These are phyloP conservation scores for Dichomitus squalens DNA, from an alignment of 1,284 basidiomycete genomes.

Conservation along the genomic window DNA sequence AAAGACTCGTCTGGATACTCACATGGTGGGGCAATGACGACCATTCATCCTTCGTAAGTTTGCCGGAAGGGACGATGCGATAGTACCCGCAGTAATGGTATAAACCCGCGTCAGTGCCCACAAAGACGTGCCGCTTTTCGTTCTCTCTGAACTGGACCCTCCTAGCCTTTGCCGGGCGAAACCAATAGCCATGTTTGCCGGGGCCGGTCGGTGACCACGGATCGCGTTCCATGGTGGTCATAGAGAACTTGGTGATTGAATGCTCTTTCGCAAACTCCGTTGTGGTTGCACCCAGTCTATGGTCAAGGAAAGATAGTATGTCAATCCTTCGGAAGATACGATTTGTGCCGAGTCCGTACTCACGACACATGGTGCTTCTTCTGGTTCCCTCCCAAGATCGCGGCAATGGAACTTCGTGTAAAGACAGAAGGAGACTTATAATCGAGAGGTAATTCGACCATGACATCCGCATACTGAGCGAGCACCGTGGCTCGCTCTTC, in stretches of 20 bases:
- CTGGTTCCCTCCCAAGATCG: conserved; percentile 1
- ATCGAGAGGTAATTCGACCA: background rate
- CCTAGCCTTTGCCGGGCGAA: background rate
- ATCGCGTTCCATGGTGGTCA: background rate
- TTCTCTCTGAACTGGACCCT: background rate
- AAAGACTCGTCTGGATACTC: background rate
- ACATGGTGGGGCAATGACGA: background rate
- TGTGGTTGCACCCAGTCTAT: background rate
- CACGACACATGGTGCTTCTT: background rate
- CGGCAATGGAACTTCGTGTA: conserved; percentile 2
- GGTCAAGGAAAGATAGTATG: too few species aligned
- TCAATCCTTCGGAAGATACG: too few species aligned
- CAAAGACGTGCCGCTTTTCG: background rate
- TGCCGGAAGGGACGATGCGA: background rate
- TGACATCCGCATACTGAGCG: background rate
- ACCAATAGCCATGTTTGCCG: background rate
- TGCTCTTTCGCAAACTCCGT: background rate
- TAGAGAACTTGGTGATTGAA: background rate
- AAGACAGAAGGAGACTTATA: background rate
- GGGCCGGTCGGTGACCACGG: background rate
- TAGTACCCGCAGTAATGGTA: background rate
- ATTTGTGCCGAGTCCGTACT: background rate
- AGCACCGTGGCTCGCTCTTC: background rate
- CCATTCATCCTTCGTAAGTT: background rate
- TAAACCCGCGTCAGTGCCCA: background rate